Evolutionary conservation across 1,139 yeast genomes (phyloP).

Genomic region (Wickerhamomyces sp.): DNA sequence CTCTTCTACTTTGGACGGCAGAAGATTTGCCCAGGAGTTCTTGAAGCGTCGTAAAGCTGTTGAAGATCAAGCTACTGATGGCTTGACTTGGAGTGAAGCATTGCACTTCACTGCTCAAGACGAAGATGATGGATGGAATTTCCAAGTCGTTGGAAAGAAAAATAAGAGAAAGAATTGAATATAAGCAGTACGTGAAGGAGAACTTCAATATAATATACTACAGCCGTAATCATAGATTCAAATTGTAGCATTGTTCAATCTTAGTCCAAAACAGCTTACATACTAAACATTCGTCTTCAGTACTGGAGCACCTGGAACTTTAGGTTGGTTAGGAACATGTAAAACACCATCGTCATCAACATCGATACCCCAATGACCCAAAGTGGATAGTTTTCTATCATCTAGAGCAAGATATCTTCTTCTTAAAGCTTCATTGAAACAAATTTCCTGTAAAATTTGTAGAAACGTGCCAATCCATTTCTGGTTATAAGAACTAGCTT

Average conservation of each 20-base stretch:
- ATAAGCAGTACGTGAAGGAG: background rate
- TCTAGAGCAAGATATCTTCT: slow-evolving; percentile 69
- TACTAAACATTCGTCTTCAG: background rate
- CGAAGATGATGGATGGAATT: slow-evolving; percentile 76
- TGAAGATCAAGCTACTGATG: slow-evolving; percentile 55
- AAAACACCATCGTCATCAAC: slow-evolving; percentile 29
- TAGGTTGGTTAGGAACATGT: slow-evolving; percentile 11
- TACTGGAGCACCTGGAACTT: slow-evolving; percentile 1
- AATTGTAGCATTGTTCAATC: too few relatives aligned
- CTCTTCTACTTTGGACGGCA: slow-evolving; percentile 90
- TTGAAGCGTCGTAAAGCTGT: slow-evolving; percentile 69
- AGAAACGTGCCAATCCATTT: slow-evolving; percentile 81
- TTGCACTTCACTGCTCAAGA: slow-evolving; percentile 45
- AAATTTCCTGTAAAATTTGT: slow-evolving; percentile 80
- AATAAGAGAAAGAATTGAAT: slow-evolving; percentile 38
- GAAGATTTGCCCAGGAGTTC: slow-evolving; percentile 89
- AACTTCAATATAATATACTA: too few relatives aligned
- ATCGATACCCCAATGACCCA: slow-evolving; percentile 44
- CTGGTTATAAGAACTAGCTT: slow-evolving; percentile 66
- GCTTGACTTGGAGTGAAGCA: slow-evolving; percentile 65
- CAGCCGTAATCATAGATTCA: too few relatives aligned
- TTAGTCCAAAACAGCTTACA: too few relatives aligned
- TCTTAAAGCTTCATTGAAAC: slow-evolving; percentile 86
- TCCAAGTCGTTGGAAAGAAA: slow-evolving; percentile 67
- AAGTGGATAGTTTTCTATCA: slow-evolving; percentile 43